Evolutionary conservation across 192 early-diverging fungal species (phyloP).

Genomic region (Allomyces macrogynus): DNA sequence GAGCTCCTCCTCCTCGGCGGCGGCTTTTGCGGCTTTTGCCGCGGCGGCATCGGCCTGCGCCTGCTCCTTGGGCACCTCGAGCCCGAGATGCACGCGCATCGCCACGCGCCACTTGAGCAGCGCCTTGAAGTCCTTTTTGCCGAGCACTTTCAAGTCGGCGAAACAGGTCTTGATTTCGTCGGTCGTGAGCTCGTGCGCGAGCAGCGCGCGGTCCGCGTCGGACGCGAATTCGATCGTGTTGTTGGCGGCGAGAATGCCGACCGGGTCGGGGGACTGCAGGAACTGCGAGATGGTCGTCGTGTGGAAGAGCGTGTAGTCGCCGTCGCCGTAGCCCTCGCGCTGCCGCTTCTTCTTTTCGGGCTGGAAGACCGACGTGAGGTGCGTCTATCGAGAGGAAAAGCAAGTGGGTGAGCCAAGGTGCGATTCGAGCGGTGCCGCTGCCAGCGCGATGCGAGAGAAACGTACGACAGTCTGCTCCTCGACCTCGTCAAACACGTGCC

Average conservation of each 20-base stretch:
- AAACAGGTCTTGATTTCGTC: slow-evolving; percentile 61
- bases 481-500: slow-evolving; percentile 83
- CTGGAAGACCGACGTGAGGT: background rate
- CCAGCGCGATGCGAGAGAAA: slow-evolving; percentile 26
- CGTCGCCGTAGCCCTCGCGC: slow-evolving; percentile 92
- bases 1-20: slow-evolving; percentile 14
- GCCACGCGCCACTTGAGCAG: slow-evolving; percentile 74
- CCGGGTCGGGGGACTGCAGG: slow-evolving; percentile 53
- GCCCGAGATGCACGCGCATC: slow-evolving; percentile 37
- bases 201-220: slow-evolving; percentile 43
- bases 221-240: slow-evolving; percentile 44
- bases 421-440: too few species aligned
- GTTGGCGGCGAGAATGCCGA: slow-evolving; percentile 50
- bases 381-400: background rate
- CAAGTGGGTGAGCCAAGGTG: background rate
- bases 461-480: slow-evolving; percentile 13
- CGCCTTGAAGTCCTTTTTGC: slow-evolving; percentile 79
- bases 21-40: slow-evolving; percentile 15
- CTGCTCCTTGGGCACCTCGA: slow-evolving; percentile 13
- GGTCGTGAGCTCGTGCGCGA: slow-evolving; percentile 44
- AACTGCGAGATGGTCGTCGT: slow-evolving; percentile 56
- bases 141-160: slow-evolving; percentile 75
- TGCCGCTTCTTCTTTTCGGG: slow-evolving; percentile 57
- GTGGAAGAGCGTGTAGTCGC: slow-evolving; percentile 75
- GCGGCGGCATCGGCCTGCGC: slow-evolving; percentile 29